Percentiles rank a stretch among this genome's conserved stretches.
phyloP scores from a whole-genome alignment of 2,329 filamentous ascomycete species.

The Karstenula rhodostoma region DNA sequence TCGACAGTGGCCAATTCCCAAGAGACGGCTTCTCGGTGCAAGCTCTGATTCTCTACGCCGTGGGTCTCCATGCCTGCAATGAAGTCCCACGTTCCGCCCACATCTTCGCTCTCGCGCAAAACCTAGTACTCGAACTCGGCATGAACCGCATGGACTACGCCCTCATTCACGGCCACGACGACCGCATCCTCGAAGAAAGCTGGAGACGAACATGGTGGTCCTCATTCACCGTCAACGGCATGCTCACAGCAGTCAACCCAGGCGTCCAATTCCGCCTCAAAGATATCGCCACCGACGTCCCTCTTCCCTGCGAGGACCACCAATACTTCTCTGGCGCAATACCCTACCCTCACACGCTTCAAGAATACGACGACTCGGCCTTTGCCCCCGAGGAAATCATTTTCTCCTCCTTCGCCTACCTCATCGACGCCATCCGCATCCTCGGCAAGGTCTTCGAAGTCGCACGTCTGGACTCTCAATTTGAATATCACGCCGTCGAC shows the following conservation, averaged over 20 bases:
- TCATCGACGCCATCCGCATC: slow-evolving; percentile 81
- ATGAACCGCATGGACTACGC: slow-evolving; percentile 77
- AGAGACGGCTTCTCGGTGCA: slow-evolving; percentile 70
- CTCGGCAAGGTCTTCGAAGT: slow-evolving; percentile 76
- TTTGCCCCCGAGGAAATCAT: slow-evolving; percentile 72
- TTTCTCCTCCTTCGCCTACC: slow-evolving; percentile 87
- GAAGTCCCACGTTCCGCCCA: slow-evolving; percentile 73
- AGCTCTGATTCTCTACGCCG: slow-evolving; percentile 77
- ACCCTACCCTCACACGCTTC: slow-evolving; percentile 60
- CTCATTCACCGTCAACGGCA: slow-evolving; percentile 80
- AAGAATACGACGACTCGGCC: slow-evolving; percentile 80
- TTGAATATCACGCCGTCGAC: slow-evolving; percentile 59
- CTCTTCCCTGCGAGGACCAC: slow-evolving; percentile 83
- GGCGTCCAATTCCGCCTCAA: slow-evolving; percentile 75
- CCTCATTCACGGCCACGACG: slow-evolving; percentile 67
- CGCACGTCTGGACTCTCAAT: slow-evolving; percentile 41
- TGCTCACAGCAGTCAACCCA: slow-evolving; percentile 81
- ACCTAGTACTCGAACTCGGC: slow-evolving; percentile 77
- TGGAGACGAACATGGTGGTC: slow-evolving; percentile 94
- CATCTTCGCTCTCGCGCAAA: slow-evolving; percentile 72
- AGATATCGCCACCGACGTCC: slow-evolving; percentile 72
- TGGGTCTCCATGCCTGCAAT: slow-evolving; percentile 79
- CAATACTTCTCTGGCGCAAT: slow-evolving; percentile 63
- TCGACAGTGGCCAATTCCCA: slow-evolving; percentile 41
- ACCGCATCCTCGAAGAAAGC: slow-evolving; percentile 78